A percentile compares a stretch with the other conserved stretches of the same genome.
Conservation (phyloP, 306 rosid species). For the Cucurbita maxima region DNA sequence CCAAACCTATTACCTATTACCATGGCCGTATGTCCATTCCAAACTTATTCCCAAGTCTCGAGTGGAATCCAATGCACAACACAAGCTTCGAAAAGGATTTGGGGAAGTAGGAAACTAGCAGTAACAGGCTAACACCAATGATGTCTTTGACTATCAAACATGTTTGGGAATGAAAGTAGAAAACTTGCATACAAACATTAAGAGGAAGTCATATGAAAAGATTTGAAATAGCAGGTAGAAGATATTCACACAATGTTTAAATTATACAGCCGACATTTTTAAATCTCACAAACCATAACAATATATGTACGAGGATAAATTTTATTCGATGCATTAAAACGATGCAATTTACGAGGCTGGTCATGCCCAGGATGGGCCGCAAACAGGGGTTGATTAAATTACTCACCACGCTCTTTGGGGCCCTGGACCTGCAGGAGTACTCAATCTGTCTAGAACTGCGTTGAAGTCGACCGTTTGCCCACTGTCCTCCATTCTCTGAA, state of each 20-base stretch:
- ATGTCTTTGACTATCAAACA: no score
- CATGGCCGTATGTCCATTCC: no score
- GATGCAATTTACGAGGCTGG: slow-evolving; percentile 42
- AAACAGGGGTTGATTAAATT: slow-evolving; percentile 1
- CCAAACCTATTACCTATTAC: no score
- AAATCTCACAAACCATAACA: slow-evolving; percentile 11
- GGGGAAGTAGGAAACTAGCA: not conserved
- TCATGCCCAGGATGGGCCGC: slow-evolving; percentile 3
- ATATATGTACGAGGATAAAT: not conserved
- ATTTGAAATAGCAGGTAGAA: not conserved
- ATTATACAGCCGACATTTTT: not conserved
- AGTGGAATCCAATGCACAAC: no score
- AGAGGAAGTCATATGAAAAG: not conserved
- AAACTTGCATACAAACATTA: not conserved
- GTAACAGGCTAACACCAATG: no score
- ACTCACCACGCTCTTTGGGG: slow-evolving; percentile 75
- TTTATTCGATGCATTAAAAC: slow-evolving; percentile 91
- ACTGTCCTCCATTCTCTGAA: slow-evolving; percentile 92
- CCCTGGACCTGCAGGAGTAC: slow-evolving; percentile 28
- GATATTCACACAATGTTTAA: slow-evolving; percentile 1
- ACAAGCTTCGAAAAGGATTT: no score
- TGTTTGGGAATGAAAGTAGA: not conserved
- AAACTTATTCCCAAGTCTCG: no score
- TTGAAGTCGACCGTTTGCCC: slow-evolving; percentile 81
- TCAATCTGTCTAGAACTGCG: slow-evolving; percentile 80